Evolutionary conservation across 2,329 filamentous ascomycete genomes (phyloP), one percentile per base, ranked within the genome.

Genomic region (Colletotrichum falcatum): DNA sequence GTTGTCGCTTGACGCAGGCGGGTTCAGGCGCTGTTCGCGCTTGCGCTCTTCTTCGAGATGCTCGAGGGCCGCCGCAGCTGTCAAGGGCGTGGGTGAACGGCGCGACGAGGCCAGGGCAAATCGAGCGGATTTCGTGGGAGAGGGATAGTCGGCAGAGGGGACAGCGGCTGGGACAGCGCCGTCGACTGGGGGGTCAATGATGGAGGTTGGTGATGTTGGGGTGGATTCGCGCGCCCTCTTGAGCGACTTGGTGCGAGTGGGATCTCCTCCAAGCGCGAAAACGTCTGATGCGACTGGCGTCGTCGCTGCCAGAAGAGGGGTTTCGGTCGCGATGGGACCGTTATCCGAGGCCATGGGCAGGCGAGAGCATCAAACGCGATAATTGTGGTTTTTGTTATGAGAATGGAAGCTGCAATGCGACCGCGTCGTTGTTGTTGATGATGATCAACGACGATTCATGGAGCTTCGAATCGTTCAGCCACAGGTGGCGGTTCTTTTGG

Each of bases 71-170:
- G 64, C 67, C 35, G 64, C 67, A 28, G 67, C 67, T 26, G 87
- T 87, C 72, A 89, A 78, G 56, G 84, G 81, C 68, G 83, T 78
- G 53, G 85, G 82, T 18, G 85, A 83, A 67, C 81, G 81, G 70
- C 81, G 79, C 44, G 81, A 79, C 62, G 81, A 54, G 7, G 67
- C 75, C 74, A 84, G 74, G 56, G 83, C 84, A 28, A 88, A 80
- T 35, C 87, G 85, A 65, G 86, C 86, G 59, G 86, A 81, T 77
- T 89, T 89, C 61, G 84, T 82, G 6, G 87, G 87, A 33, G 87
- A 88, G 23, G 62, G 79, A 76, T 73, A 64, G 28, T 62, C 65
- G 71, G 51, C 70, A 42, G 28, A 58, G 33, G 55, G 42, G 26
- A 56, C 44, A 56, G 60, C 49, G 33, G 65, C 61, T 33, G 63